Base-by-base conservation (phyloP, 768 basidiomycete genomes). In the Ramaria sp. region DNA sequence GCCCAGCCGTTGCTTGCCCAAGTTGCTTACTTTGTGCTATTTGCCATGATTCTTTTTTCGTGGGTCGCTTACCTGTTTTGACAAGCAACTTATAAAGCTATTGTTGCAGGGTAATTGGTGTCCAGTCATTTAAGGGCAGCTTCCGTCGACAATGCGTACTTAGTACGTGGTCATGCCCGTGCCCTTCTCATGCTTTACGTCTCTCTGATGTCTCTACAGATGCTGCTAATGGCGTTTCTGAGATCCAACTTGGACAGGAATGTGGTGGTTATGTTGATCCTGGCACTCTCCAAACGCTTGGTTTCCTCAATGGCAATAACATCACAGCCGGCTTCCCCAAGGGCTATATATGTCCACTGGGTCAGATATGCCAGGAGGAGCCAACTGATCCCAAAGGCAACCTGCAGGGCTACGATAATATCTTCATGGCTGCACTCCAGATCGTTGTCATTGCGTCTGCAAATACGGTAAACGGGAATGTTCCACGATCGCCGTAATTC, bases 101-200 rank as follows among this genome's bases (percentile, higher is more conserved):
- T 39, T 11, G 27, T 1, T 33, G 1, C 60, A 88, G 90, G 3
- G 88, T 97, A 64, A 88, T 96, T 57, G 94, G 95, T n/a, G 80
- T 96, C 1, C 91, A 97, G 63, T 81, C 89, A 0, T 99, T 99
- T 75, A 82, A 85, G 57, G 92, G 91, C 0, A 93, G 91, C 1
- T 74, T 88, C 42, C 75, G 83, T 6, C 65, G 77, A 7, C 55
- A 59, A 15, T 78, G 77, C 59, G 57, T 69, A 2, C 61, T 67
- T 15, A 43, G 65, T 64, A 48, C 17, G 52, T 47, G 6, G 4
- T 20, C 45, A 19, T 49, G 17, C 7, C 11, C 42, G 15, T 51
- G 46, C 20, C 27, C 19, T 50, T 31, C 20, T n/a, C 20, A 52
- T 34, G 30, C 20, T 49, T 20, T 19, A 33, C 17, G 9, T 49